Evolutionary conservation across 306 rosid species (phyloP), one percentile per base, ranked within the genome.

Genomic region (Benincasa hispida): DNA sequence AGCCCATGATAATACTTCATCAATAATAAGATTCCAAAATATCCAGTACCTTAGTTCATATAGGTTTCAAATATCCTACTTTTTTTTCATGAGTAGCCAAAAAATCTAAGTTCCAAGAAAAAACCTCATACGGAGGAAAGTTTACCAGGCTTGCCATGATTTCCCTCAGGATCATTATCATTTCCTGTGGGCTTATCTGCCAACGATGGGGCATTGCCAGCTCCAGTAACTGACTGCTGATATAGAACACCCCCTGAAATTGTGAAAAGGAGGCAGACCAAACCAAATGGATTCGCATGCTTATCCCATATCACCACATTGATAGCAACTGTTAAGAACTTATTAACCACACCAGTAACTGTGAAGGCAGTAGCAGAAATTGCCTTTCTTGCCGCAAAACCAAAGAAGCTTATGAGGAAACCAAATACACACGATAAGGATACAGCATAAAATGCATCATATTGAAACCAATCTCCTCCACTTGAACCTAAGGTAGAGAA

Each of bases 301-400:
- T 91, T 94, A 68, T 94, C 98, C 98, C 98, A 94, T 68, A 94
- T 94, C 45, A 77, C 0, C 63, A 94, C 96, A 80, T 94, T 94
- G 76, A 94, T 94, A 10, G 95, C 93, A 62, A 94, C 97, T 0
- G 97, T 94, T 28, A 94, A 89, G 77, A 94, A 94, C 91, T 94
- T 94, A 69, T 94, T 94, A 30, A 94, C 98, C 74, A 94, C 98
- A 8, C 98, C 98, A 18, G 97, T 92, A 55, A 92, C 97, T 0
- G 98, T 94, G 61, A 94, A 94, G 1, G 98, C 98, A 0, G 98
- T 94, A 0, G 98, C 96, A 34, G 98, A 91, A 72, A 94, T 83
- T 0, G 97, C 97, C 83, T 89, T 94, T 45, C 98, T 84, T 0
- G 97, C 96, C 2, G 98, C 98, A 76, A 94, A 94, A 25, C 97